Conservation (phyloP, 345 rosid species). For the Populus pruinosa region DNA sequence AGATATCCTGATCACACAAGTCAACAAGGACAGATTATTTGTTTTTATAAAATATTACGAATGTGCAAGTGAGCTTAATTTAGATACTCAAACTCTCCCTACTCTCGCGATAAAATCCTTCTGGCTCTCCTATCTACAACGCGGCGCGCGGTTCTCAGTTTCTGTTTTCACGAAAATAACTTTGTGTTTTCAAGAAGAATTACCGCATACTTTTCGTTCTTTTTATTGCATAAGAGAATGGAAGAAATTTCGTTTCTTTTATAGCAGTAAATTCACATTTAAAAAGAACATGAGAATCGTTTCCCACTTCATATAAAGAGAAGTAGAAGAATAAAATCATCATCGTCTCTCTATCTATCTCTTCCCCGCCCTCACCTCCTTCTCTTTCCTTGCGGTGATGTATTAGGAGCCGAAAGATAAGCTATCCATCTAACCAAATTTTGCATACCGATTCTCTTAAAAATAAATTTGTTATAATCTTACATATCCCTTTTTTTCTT, state of each 20-base stretch:
- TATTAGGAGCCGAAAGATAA: constrained; percentile 19
- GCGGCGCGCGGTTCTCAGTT: neutral
- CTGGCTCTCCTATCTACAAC: neutral
- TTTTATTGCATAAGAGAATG: neutral
- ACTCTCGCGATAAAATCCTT: neutral
- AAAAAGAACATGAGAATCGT: constrained; percentile 10
- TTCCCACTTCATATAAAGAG: constrained; percentile 37
- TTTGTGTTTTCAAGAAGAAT: neutral
- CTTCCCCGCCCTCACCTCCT: neutral
- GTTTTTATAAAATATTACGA: too few species aligned
- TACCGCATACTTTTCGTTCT: neutral
- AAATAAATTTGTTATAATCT: constrained; percentile 10
- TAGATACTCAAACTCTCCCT: too few species aligned
- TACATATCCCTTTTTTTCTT: neutral
- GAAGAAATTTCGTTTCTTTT: neutral
- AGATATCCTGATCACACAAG: too few species aligned
- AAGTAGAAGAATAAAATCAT: constrained; percentile 31
- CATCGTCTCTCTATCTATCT: constrained; percentile 6
- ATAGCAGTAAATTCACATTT: constrained; percentile 1
- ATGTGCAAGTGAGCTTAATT: too few species aligned
- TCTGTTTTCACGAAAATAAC: neutral
- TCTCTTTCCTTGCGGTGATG: neutral
- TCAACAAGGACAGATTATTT: too few species aligned
- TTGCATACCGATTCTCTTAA: constrained; percentile 21
- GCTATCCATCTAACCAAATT: constrained; percentile 28